Evolutionary conservation across 805 yeast genomes (phyloP).

Genomic region (Saccharomyces cerevisiae): DNA sequence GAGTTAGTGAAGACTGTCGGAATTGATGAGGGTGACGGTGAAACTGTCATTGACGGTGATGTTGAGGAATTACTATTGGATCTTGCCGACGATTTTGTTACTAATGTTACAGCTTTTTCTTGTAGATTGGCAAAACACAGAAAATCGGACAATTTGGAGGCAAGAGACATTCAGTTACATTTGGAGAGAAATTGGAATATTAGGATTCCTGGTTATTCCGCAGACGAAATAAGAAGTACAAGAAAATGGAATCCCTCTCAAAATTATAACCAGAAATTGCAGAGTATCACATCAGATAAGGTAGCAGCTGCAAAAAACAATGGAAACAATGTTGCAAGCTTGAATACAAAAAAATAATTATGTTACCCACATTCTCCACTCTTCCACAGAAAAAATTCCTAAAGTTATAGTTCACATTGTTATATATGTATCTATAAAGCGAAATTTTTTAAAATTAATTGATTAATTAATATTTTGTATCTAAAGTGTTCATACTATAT

Average conservation of each 20-base stretch:
- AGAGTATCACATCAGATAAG: slow-evolving; percentile 33
- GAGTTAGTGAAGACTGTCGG: slow-evolving; percentile 81
- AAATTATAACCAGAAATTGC: slow-evolving; percentile 56
- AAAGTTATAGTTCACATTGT: neutral
- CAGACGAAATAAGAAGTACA: slow-evolving; percentile 79
- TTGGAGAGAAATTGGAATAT: slow-evolving; percentile 92
- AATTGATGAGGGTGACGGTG: slow-evolving; percentile 84
- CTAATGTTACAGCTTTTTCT: slow-evolving; percentile 85
- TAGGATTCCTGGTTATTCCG: slow-evolving; percentile 84
- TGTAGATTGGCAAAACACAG: slow-evolving; percentile 93
- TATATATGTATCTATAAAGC: neutral
- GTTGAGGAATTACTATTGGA: slow-evolving; percentile 87
- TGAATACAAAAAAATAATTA: neutral
- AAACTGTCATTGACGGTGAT: slow-evolving; percentile 87
- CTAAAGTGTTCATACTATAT: neutral
- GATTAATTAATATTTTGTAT: neutral
- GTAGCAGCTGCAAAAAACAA: slow-evolving; percentile 7
- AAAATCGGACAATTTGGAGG: slow-evolving; percentile 77
- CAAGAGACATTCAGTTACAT: slow-evolving; percentile 84
- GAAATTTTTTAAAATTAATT: neutral
- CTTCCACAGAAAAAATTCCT: neutral
- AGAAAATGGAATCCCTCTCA: slow-evolving; percentile 63
- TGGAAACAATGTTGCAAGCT: neutral
- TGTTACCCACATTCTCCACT: neutral
- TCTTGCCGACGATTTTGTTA: slow-evolving; percentile 90